Conservation (phyloP, 257 asterid genomes). For the Plantago ovata region DNA sequence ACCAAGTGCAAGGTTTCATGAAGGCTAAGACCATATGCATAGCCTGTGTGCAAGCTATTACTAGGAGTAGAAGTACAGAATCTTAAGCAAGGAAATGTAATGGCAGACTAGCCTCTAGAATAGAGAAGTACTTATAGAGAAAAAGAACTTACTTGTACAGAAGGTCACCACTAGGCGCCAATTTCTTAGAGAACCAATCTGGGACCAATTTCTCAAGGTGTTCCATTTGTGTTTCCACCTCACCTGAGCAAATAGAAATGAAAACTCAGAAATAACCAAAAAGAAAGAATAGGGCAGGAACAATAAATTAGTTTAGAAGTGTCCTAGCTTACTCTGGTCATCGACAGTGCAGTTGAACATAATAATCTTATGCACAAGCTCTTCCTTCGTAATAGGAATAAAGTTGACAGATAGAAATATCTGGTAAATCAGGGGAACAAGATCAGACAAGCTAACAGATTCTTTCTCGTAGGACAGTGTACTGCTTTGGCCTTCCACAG, state of each 20-base stretch:
- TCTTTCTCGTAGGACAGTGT: conserved; percentile 28
- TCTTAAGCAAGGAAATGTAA: too few species aligned
- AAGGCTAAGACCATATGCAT: too few species aligned
- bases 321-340: conserved; percentile 44
- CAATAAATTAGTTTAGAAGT: conserved; percentile 2
- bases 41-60: too few species aligned
- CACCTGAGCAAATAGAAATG: conserved; percentile 36
- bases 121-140: conserved; percentile 5
- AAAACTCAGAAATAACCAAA: conserved; percentile 7
- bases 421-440: conserved; percentile 52
- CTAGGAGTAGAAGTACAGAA: too few species aligned
- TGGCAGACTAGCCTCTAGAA: too few species aligned
- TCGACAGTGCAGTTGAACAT: conserved; percentile 59
- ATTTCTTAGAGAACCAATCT: conserved; percentile 68
- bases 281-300: background rate
- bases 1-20: too few species aligned
- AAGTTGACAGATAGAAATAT: conserved; percentile 60
- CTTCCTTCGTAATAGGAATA: conserved; percentile 72
- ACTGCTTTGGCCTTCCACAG: conserved; percentile 31
- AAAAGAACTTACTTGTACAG: conserved; percentile 52
- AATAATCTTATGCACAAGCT: conserved; percentile 80
- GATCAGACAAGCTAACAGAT: conserved; percentile 44
- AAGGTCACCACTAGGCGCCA: conserved; percentile 63
- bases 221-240: conserved; percentile 61
- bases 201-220: conserved; percentile 76